phyloP scores from a whole-genome alignment of 169 alveolate species.

The Plasmodium vivax region DNA sequence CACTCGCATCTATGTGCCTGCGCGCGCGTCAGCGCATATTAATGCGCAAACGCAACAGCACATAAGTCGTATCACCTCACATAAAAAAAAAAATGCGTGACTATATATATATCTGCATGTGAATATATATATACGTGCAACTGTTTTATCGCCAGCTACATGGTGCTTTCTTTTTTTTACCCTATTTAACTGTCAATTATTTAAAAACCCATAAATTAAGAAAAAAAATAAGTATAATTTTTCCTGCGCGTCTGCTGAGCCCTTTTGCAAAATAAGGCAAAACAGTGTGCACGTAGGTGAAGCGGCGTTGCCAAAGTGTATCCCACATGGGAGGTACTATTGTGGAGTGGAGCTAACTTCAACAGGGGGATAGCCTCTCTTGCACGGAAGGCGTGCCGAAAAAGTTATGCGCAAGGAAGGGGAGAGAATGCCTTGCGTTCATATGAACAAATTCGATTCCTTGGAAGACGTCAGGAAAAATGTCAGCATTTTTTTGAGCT shows the following conservation, averaged over 20 bases:
- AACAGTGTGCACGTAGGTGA: neutral
- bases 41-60: neutral
- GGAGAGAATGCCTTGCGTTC: neutral
- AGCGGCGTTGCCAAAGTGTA: neutral
- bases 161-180: neutral
- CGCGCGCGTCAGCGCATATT: neutral
- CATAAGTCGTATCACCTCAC: neutral
- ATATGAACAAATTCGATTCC: slow-evolving; percentile 63
- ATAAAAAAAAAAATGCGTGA: neutral
- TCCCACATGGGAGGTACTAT: neutral
- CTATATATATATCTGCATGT: neutral
- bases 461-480: slow-evolving; percentile 58
- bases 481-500: slow-evolving; percentile 59
- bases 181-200: slow-evolving; percentile 62
- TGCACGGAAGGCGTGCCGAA: neutral
- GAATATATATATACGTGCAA: neutral
- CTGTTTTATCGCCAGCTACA: slow-evolving; percentile 14
- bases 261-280: neutral
- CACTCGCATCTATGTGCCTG: neutral
- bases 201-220: neutral
- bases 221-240: neutral
- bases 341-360: neutral
- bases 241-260: neutral
- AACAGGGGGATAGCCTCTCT: neutral
- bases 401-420: neutral